Base-by-base conservation (phyloP, 257 asterid species). In the Anisodus tanguticus region DNA sequence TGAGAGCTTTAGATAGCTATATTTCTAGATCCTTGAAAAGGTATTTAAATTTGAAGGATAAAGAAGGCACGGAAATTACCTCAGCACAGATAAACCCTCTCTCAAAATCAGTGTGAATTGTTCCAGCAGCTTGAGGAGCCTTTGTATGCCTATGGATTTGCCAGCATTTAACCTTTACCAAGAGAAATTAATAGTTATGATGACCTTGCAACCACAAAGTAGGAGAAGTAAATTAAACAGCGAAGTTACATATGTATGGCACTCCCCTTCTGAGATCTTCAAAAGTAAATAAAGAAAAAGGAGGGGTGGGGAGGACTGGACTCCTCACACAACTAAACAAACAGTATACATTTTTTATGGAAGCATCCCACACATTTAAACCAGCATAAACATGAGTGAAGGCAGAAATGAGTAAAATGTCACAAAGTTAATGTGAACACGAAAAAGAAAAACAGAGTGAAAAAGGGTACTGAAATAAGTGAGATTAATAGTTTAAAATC, bases 41-140 rank as follows among this genome's bases (percentile, higher is more conserved):
- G 69, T 63, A 66, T 4, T 43, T 2, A 2, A 26, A 66, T 4
- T 15, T 2, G 60, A 66, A 66, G 45, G n/a, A 66, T 13, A 60
- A 81, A 62, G 79, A 62, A 26, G 53, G 77, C 26, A 55, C 7
- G 59, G 58, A 83, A 82, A 43, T n/a, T 79, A 95, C 98, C 98
- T 95, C 99, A 51, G 98, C 99, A 74, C 98, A 94, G 58, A 95
- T 93, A 91, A 95, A 95, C 43, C 99, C 98, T 85, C 83, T 92
- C 85, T 95, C 99, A 88, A 93, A 94, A 90, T 95, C 99, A 78
- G 98, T 78, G 86, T 95, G 98, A 89, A 94, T 95, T 51, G 98
- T 54, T 89, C 99, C 98, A 63, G 99, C 99, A 67, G 98, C 97
- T 90, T 95, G 98, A 83, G 98, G 98, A 88, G 97, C 97, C 88